Base-by-base conservation (phyloP, 2,329 filamentous ascomycete species). In the Aspergillus novofumigatus region DNA sequence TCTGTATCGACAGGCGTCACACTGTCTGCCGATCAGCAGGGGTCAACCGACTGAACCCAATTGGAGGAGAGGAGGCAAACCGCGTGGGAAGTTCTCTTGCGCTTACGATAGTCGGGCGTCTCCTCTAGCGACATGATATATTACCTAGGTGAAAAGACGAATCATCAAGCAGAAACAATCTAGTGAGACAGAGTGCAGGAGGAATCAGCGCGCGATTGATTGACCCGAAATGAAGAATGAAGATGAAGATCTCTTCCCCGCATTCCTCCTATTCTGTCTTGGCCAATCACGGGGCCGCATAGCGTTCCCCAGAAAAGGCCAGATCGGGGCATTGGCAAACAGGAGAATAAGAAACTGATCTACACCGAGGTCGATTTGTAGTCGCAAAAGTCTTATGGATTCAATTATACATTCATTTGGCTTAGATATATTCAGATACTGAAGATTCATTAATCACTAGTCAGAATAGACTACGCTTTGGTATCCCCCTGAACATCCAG, bases 1-100 rank as follows among this genome's bases (percentile, higher is more conserved):
- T 54, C 77, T 72, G 52, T 73, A 53, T 69, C 79, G 72, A 65
- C 79, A 81, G 6, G 74, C 68, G 62, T 81, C 78, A 57, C 79
- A 81, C 79, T 81, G 56, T 17, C 5, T 3, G 32, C 14, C 14
- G 11, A 17, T 38, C 32, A 38, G 32, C 26, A 42, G 20, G 8
- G 23, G 32, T 58, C 56, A 57, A 51, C 25, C 25, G 25, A 26
- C 1, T 26, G 25, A 26, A 26, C 55, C 47, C 32, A 32, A 56
- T 50, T 32, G 35, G 42, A 49, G 11, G 51, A 44, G 50, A 57
- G 49, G 38, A 44, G 48, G 49, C 41, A 44, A 66, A 68, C 69
- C 57, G 65, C 65, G 57, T 67, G 65, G 49, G 66, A 67, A 49
- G 70, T 67, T 58, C 65, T 65, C 65, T 68, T 67, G 25, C 65